These are phyloP conservation scores for Batrachochytrium dendrobatidis DNA, from an alignment of 371 early-diverging fungal species.

Conservation along the genomic window DNA sequence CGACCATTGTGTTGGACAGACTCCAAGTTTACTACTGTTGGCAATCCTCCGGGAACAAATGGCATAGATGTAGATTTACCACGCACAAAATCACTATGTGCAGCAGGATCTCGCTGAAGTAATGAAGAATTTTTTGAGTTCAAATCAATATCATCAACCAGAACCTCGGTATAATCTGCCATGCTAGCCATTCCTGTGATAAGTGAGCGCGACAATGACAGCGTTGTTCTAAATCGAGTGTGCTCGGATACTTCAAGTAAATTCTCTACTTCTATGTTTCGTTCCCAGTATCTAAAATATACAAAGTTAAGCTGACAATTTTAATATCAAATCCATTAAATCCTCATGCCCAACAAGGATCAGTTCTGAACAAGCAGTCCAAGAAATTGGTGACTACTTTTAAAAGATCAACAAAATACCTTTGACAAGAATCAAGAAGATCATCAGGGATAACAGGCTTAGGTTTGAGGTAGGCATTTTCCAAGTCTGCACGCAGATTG, in stretches of 20 bases:
- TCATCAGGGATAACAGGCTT: background rate
- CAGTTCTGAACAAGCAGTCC: no score
- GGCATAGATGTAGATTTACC: slow-evolving; percentile 67
- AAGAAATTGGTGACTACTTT: no score
- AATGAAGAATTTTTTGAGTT: slow-evolving; percentile 68
- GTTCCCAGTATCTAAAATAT: no score
- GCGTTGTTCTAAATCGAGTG: slow-evolving; percentile 9
- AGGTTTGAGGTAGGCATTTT: slow-evolving; percentile 9
- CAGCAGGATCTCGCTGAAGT: slow-evolving; percentile 59
- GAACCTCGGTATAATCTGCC: slow-evolving; percentile 18
- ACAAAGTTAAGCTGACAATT: no score
- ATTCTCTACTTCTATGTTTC: slow-evolving; percentile 6
- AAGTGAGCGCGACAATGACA: slow-evolving; percentile 10
- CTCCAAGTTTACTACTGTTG: background rate
- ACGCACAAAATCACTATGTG: slow-evolving; percentile 58
- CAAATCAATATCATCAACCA: slow-evolving; percentile 19
- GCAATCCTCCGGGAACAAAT: slow-evolving; percentile 64
- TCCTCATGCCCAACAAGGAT: no score
- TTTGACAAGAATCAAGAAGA: slow-evolving; percentile 11
- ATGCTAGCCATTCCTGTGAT: slow-evolving; percentile 19
- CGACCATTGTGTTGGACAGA: background rate
- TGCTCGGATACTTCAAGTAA: slow-evolving; percentile 5
- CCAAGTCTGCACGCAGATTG: slow-evolving; percentile 2
- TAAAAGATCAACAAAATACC: no score
- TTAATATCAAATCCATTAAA: no score